Base-by-base conservation (phyloP, 768 basidiomycete genomes). In the Cystobasidium tubakii region DNA sequence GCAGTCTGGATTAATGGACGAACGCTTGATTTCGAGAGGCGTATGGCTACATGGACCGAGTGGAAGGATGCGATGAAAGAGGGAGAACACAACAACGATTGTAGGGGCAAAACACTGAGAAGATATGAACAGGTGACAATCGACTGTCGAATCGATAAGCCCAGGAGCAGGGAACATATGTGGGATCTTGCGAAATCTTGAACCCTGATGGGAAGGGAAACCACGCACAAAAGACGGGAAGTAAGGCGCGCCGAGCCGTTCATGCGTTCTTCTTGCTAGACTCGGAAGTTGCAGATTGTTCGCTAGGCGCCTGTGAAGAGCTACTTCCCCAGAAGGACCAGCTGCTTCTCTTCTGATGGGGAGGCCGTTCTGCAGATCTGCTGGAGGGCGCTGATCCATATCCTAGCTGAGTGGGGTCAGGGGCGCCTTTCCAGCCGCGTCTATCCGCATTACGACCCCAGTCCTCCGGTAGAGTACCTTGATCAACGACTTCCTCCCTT, bases 381-480 rank as follows among this genome's bases (percentile, higher is more conserved):
- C 15, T 27, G 6, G 63, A 42, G 6, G 63, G 15, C 4, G 31
- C 60, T 23, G 60, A 27, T 6, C 31, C 33, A 34, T 39, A 23
- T 7, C 7, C 25, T 25, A 60, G 27, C 21, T 60, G 57, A 15
- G 66, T 17, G 21, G 46, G 23, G 60, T 46, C 46, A 12, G 69
- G 69, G 1, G 69, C 69, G 6, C 69, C 69, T 17, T 29, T 55
- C 69, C 69, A 71, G 6, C 69, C 69, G 6, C 55, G 53, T 36
- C 33, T 57, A 27, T 34, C 33, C 19, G 55, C 69, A 55, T 36
- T 55, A 13, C 34, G 27, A 19, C 69, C 69, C 69, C 69, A 71
- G 39, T 71, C 69, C 4, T 34, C 31, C 1, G 69, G 69, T 12
- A 71, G 31, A n/a, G 21, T 23, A 23, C 25, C 15, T 17, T 55